Percentiles rank a stretch among this genome's conserved stretches.
These are phyloP conservation scores for Colletotrichum sp. DNA, from an alignment of 2,329 filamentous ascomycete species.

Conservation along the genomic window DNA sequence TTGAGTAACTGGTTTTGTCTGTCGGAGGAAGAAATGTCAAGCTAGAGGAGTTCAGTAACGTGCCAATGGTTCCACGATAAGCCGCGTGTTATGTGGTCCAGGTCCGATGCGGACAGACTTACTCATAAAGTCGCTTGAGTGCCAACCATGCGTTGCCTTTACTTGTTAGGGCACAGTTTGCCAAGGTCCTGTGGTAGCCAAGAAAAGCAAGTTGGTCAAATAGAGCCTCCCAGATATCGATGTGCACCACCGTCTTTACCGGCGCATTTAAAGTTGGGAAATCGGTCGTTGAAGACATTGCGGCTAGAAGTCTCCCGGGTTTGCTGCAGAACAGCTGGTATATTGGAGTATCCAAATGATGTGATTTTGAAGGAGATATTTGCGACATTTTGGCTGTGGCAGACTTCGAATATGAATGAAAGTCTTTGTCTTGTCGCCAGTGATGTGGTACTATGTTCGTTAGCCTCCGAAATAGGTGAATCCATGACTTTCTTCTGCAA, in stretches of 20 bases:
- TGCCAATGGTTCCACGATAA: background rate
- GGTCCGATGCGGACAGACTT: background rate
- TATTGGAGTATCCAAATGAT: background rate
- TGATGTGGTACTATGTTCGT: fast-evolving
- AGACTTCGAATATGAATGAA: background rate
- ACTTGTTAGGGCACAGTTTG: background rate
- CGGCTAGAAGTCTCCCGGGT: background rate
- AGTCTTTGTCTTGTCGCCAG: background rate
- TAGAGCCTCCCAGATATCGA: background rate
- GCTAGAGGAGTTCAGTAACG: background rate
- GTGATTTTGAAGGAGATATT: background rate
- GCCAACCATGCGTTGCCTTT: background rate
- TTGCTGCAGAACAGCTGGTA: background rate
- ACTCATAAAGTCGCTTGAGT: background rate
- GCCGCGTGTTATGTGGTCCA: fast-evolving
- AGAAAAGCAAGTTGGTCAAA: background rate
- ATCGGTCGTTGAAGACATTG: background rate
- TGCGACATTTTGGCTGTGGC: background rate
- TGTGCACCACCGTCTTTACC: background rate
- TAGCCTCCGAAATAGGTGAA: background rate
- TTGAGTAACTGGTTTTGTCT: background rate
- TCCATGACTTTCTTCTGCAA: background rate
- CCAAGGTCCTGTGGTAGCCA: background rate
- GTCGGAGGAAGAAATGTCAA: background rate
- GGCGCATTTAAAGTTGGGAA: background rate